These are phyloP conservation scores for Bothia castanella DNA, from an alignment of 1,284 basidiomycete genomes.

Conservation along the genomic window DNA sequence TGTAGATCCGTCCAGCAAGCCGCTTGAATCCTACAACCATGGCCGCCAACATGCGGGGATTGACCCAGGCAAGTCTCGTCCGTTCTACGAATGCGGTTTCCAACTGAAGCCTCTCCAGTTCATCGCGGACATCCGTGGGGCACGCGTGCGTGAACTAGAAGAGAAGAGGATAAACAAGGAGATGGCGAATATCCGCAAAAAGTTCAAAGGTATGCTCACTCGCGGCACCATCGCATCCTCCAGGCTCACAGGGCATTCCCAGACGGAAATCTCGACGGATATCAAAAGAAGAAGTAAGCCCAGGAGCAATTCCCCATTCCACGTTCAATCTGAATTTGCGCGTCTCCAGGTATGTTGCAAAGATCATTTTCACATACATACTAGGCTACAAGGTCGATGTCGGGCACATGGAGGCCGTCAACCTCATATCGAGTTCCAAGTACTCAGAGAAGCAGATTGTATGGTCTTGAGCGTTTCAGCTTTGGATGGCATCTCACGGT, in stretches of 20 bases:
- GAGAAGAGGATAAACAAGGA: constrained; percentile 99
- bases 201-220: constrained; percentile 80
- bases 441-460: constrained; percentile 99
- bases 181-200: constrained; percentile 99
- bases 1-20: neutral
- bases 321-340: constrained; percentile 12
- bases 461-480: constrained; percentile 29
- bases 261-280: constrained; percentile 97
- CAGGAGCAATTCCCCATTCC: constrained; percentile 16
- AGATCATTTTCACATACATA: constrained; percentile 99
- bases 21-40: constrained; percentile 39
- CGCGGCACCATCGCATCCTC: neutral
- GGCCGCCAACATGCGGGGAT: constrained; percentile 85
- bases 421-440: constrained; percentile 92
- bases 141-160: constrained; percentile 83
- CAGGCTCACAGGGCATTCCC: constrained; percentile 9
- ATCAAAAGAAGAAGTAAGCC: constrained; percentile 97
- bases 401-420: constrained; percentile 99
- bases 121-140: constrained; percentile 96
- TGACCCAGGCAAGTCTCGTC: constrained; percentile 69
- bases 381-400: constrained; percentile 98
- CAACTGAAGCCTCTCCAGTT: constrained; percentile 53
- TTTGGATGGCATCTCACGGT: constrained; percentile 12
- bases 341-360: constrained; percentile 76
- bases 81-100: constrained; percentile 1